Evolutionary conservation across 345 rosid species (phyloP).

Genomic region (Rhizophora mangle): DNA sequence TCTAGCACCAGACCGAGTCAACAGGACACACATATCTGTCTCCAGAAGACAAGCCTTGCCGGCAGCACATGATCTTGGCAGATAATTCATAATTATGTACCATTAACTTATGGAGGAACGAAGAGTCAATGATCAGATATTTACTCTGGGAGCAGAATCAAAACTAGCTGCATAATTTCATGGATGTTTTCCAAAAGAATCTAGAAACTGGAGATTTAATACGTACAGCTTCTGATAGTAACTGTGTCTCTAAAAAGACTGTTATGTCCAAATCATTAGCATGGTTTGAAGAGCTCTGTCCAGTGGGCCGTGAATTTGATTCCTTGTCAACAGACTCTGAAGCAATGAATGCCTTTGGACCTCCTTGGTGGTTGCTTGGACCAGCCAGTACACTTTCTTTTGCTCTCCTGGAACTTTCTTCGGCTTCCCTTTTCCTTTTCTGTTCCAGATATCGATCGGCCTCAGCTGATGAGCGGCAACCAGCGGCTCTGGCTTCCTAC

Average conservation of each 20-base stretch:
- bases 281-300: conserved; percentile 59
- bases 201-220: not conserved
- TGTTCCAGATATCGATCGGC: conserved; percentile 66
- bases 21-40: not conserved
- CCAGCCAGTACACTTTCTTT: conserved; percentile 63
- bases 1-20: not conserved
- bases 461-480: conserved; percentile 79
- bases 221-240: conserved; percentile 85
- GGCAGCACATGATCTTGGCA: not conserved
- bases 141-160: not conserved
- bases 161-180: not conserved
- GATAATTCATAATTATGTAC: not conserved
- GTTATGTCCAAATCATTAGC: conserved; percentile 52
- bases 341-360: conserved; percentile 39
- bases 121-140: not conserved
- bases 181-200: not conserved
- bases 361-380: conserved; percentile 39
- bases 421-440: conserved; percentile 70
- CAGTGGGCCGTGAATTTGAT: conserved; percentile 42
- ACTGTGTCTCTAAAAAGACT: conserved; percentile 56
- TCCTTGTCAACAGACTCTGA: conserved; percentile 40
- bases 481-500: conserved; percentile 92
- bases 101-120: not conserved
- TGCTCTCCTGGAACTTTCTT: conserved; percentile 62
- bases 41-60: not conserved